Evolutionary conservation across 2,329 filamentous ascomycete species (phyloP), one percentile per base, ranked within the genome.

Genomic region (Penicillium sp.): DNA sequence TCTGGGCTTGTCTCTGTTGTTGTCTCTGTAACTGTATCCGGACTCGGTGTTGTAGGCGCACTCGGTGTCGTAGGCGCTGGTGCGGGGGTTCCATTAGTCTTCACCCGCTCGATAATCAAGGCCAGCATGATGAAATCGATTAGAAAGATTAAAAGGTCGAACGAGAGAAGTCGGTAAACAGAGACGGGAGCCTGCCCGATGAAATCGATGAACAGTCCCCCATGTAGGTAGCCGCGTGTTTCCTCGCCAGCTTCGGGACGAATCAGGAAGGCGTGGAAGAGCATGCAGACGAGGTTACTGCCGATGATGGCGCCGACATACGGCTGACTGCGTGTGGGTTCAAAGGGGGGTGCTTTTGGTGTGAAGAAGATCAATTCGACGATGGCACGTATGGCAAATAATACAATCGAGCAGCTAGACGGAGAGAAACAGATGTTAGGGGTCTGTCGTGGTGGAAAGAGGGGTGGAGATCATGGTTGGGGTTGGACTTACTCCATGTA

Each of bases 171-270:
- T 61, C 79, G 78, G 48, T 80, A 69, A 66, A 81, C 82, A 53
- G 82, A 81, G 3, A 81, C 79, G 3, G 84, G 83, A 2, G 81
- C 78, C 69, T 87, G 83, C 17, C 86, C 85, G 53, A 88, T 82
- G 66, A 88, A 87, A 71, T 88, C 85, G 66, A 88, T 84, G 63
- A 86, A 79, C 49, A 87, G 63, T 2, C 86, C 84, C 6, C 86
- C 85, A 66, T 87, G 84, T 13, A 87, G 73, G 68, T 86, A 87
- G 19, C 78, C 79, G 31, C 82, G 68, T 4, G 75, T 77, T 49
- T 77, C 75, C 62, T 84, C 82, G 6, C 79, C 80, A n/a, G 76
- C 77, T 55, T 80, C 71, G 6, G 85, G 78, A 41, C 81, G 75
- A 19, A 77, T 77, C 59, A 79, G 77, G 66, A 87, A 80, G 43